phyloP scores from a whole-genome alignment of 768 basidiomycete species.

The Amyloporia xantha region DNA sequence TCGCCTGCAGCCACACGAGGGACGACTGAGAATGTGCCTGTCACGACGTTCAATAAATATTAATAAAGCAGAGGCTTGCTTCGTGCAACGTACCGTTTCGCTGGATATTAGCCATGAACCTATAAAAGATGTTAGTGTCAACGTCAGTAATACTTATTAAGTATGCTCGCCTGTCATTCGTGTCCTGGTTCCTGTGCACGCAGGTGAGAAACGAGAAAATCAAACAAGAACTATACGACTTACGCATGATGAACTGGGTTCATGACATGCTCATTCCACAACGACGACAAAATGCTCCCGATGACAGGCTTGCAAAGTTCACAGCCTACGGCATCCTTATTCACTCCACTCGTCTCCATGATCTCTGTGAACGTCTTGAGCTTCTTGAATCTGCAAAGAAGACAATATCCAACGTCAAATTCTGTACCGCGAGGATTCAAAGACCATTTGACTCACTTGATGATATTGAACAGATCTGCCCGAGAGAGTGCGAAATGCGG shows the following conservation, averaged over 20 bases:
- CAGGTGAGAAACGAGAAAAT: not conserved
- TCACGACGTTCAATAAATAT: not conserved
- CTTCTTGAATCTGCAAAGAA: slow-evolving; percentile 53
- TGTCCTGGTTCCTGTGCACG: slow-evolving; percentile 48
- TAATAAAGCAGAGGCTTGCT: not conserved
- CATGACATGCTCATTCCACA: slow-evolving; percentile 63
- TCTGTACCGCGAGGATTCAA: too few relatives aligned
- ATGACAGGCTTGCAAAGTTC: slow-evolving; percentile 70
- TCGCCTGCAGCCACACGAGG: slow-evolving; percentile 70
- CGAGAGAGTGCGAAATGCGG: slow-evolving; percentile 59
- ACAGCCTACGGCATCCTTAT: slow-evolving; percentile 51
- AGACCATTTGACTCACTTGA: slow-evolving; percentile 28
- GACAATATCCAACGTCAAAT: not conserved
- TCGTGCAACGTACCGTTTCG: slow-evolving; percentile 38
- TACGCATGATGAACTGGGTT: slow-evolving; percentile 49
- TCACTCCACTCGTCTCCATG: slow-evolving; percentile 42
- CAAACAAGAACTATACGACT: not conserved
- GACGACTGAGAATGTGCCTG: slow-evolving; percentile 62
- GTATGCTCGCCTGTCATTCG: slow-evolving; percentile 41
- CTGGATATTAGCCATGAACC: slow-evolving; percentile 67
- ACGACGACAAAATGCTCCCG: slow-evolving; percentile 42
- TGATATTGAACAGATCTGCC: slow-evolving; percentile 58
- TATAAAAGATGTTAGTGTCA: slow-evolving; percentile 13
- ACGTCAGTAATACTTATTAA: not conserved
- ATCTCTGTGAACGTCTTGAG: slow-evolving; percentile 49